These are phyloP conservation scores for Podospora anserina DNA, from an alignment of 495 filamentous ascomycete genomes.

Conservation along the genomic window DNA sequence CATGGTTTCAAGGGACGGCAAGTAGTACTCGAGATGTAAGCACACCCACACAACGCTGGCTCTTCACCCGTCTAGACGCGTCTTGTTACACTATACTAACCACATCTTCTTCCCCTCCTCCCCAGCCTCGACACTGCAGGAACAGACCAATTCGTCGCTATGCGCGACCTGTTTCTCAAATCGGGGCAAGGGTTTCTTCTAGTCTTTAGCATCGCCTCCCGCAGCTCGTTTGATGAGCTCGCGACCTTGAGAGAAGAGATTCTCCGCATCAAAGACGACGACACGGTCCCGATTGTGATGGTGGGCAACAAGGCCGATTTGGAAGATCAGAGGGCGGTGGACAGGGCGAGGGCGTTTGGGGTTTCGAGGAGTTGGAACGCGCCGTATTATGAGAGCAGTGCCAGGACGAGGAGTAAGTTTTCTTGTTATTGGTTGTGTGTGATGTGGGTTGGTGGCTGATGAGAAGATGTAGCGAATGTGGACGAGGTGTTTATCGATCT, in stretches of 20 bases:
- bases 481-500: slow-evolving; percentile 94
- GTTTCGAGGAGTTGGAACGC: slow-evolving; percentile 86
- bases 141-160: slow-evolving; percentile 88
- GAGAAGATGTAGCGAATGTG: slow-evolving; percentile 62
- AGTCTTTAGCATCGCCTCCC: slow-evolving; percentile 93
- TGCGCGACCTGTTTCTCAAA: slow-evolving; percentile 95
- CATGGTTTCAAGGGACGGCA: slow-evolving; percentile 74
- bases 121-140: slow-evolving; percentile 89
- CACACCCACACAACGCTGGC: neutral
- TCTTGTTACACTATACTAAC: slow-evolving; percentile 20
- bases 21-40: slow-evolving; percentile 93
- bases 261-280: slow-evolving; percentile 93
- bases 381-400: slow-evolving; percentile 94
- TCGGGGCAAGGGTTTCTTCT: slow-evolving; percentile 94
- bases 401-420: slow-evolving; percentile 60
- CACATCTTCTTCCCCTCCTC: slow-evolving; percentile 3
- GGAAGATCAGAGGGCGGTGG: slow-evolving; percentile 84
- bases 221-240: slow-evolving; percentile 80
- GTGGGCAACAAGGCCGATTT: slow-evolving; percentile 97
- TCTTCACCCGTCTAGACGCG: neutral
- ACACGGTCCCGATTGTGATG: slow-evolving; percentile 87
- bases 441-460: too few relatives aligned
- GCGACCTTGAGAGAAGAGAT: slow-evolving; percentile 91
- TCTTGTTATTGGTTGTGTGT: neutral
- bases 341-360: slow-evolving; percentile 77